Evolutionary conservation across 169 alveolate genomes (phyloP), one percentile per base, ranked within the genome.

Genomic region (Besnoitia besnoiti): DNA sequence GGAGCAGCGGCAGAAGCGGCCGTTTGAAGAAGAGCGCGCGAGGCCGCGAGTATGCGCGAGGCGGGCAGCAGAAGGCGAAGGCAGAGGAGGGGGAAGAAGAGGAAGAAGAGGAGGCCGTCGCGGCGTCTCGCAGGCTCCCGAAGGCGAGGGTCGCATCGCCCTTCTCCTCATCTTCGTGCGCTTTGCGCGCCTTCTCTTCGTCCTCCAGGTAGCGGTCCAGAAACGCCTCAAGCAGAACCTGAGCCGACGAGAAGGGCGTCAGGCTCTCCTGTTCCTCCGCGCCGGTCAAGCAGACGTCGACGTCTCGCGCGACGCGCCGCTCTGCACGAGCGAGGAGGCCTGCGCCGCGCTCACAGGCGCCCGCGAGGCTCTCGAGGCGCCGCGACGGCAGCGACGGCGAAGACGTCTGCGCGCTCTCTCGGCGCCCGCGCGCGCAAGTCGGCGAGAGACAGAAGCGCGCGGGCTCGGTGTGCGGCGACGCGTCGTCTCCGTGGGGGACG

Each of bases 191-290:
- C 24, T 73, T n/a, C 44, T 73, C 46, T n/a, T 73, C n/a, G 8
- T 73, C 39, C 3, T 1, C 46, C 16, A 73, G n/a, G 12, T 73
- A 42, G 24, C 82, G 82, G 24, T 16, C 2, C 2, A 73, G 47
- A n/a, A 35, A 73, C 8, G 8, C 47, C n/a, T 73, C n/a, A 7
- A 73, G 27, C 40, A 73, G 46, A 1, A 24, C 24, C 44, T 73
- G 30, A 7, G 82, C 44, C 46, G 82, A 73, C 44, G 82, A 35
- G 82, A 73, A 73, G 8, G 82, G 82, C 8, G 82, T 73, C 46
- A 73, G n/a, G 46, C 47, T n/a, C 46, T 73, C 82, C 46, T 73
- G 82, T 3, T 1, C 30, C 14, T 35, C 46, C 46, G 16, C 82
- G 47, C 82, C 82, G 14, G 39, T 10, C 46, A 73, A 37, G 24